Conservation (phyloP, 805 yeast species). For the Saccharomycopsis fermentans region DNA sequence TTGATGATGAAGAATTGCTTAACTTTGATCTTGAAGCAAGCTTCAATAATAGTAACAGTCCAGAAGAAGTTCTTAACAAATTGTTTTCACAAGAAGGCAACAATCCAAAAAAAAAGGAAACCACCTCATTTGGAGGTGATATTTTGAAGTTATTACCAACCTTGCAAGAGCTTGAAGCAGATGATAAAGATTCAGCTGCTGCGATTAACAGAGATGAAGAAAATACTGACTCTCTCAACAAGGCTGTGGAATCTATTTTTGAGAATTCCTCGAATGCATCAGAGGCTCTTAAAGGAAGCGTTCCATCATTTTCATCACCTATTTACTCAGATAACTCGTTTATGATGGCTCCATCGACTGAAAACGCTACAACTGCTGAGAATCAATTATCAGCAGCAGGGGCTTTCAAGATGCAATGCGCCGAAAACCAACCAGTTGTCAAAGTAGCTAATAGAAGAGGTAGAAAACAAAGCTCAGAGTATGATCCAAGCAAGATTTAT, state of each 20-base stretch:
- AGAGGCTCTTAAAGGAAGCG: not conserved
- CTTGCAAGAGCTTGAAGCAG: not conserved
- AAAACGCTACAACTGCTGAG: not conserved
- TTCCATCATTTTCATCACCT: not conserved
- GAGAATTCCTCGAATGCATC: not conserved
- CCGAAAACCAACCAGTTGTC: slow-evolving; percentile 21
- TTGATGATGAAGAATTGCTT: not conserved
- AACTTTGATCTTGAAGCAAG: not conserved
- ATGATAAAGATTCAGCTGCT: not conserved
- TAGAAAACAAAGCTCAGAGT: slow-evolving; percentile 51
- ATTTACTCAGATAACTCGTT: not conserved
- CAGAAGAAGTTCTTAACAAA: not conserved
- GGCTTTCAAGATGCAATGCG: not conserved
- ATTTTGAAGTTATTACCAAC: not conserved
- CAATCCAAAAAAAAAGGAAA: not conserved
- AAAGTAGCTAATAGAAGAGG: slow-evolving; percentile 41
- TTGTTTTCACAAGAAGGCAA: not conserved
- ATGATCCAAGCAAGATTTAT: slow-evolving; percentile 48
- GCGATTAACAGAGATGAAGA: not conserved
- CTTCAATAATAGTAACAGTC: not conserved
- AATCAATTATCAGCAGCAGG: not conserved
- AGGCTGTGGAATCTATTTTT: not conserved
- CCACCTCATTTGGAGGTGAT: not conserved
- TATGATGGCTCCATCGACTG: not conserved
- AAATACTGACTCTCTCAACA: not conserved